These are phyloP conservation scores for Posidonia australis DNA, from an alignment of 106 monocot species.

Conservation along the genomic window DNA sequence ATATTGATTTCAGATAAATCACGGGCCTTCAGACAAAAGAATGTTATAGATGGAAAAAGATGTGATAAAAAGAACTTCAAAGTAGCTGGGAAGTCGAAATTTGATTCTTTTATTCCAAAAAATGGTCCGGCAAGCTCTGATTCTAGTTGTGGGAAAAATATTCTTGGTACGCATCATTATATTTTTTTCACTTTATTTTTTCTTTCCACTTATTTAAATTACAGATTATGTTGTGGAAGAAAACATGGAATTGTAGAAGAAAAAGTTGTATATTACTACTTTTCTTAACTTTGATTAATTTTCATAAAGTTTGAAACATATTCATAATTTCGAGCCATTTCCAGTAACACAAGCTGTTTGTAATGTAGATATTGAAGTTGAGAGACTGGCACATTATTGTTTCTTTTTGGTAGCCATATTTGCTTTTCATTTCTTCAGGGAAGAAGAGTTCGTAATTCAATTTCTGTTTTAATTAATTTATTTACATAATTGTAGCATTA, in stretches of 20 bases:
- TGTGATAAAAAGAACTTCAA: conserved; percentile 40
- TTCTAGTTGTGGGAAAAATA: conserved; percentile 29
- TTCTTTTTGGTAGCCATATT: too few relatives aligned
- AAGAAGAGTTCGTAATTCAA: too few relatives aligned
- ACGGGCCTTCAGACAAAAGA: conserved; percentile 31
- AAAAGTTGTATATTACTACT: neutral
- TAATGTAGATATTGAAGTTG: too few relatives aligned
- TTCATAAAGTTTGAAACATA: neutral
- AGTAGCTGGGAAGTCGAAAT: conserved; percentile 30
- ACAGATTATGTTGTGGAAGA: too few relatives aligned
- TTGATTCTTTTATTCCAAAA: conserved; percentile 40
- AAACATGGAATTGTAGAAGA: neutral
- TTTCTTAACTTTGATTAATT: neutral
- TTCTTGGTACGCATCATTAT: conserved; percentile 35
- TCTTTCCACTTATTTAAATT: neutral
- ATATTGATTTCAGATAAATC: conserved; percentile 32
- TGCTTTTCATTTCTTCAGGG: too few relatives aligned
- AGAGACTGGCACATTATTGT: too few relatives aligned
- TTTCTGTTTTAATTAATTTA: too few relatives aligned
- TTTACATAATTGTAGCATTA: too few relatives aligned
- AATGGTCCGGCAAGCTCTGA: conserved; percentile 24
- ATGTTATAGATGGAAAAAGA: conserved; percentile 39
- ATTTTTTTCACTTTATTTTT: neutral
- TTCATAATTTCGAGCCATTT: too few relatives aligned
- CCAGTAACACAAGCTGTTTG: too few relatives aligned